These are phyloP conservation scores for Pseudonitzschia delicatissima DNA, from an alignment of 108 stramenopile species.

Conservation along the genomic window DNA sequence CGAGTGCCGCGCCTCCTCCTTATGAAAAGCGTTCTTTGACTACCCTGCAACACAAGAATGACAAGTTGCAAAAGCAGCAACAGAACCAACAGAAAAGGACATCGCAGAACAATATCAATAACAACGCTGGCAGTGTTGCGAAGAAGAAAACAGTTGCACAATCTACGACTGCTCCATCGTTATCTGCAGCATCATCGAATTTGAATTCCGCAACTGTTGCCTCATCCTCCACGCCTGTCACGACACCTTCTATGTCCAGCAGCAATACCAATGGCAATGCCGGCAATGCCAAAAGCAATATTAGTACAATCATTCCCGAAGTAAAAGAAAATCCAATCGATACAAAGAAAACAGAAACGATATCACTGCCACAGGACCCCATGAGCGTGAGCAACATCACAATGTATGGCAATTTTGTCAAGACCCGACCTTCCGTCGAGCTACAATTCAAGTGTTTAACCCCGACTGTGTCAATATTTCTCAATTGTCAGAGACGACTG, in stretches of 20 bases:
- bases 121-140: not conserved
- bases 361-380: not conserved
- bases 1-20: conserved; percentile 1
- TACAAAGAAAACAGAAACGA: not conserved
- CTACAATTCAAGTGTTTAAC: not conserved
- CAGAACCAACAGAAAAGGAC: not conserved
- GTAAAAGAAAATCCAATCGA: not conserved
- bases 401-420: not conserved
- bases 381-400: not conserved
- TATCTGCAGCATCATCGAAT: not conserved
- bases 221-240: not conserved
- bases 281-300: too few species aligned
- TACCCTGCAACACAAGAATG: not conserved
- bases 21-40: conserved; percentile 7
- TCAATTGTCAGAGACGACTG: conserved; percentile 26
- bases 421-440: not conserved
- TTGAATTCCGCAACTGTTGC: not conserved
- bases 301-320: too few species aligned
- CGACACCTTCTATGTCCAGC: too few species aligned
- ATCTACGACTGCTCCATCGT: too few species aligned
- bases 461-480: not conserved
- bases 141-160: too few species aligned
- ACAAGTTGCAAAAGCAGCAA: not conserved
- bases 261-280: not conserved
- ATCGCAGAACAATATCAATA: not conserved